Conservation (phyloP, 2,329 filamentous ascomycete genomes). For the Lachnellula occidentalis region DNA sequence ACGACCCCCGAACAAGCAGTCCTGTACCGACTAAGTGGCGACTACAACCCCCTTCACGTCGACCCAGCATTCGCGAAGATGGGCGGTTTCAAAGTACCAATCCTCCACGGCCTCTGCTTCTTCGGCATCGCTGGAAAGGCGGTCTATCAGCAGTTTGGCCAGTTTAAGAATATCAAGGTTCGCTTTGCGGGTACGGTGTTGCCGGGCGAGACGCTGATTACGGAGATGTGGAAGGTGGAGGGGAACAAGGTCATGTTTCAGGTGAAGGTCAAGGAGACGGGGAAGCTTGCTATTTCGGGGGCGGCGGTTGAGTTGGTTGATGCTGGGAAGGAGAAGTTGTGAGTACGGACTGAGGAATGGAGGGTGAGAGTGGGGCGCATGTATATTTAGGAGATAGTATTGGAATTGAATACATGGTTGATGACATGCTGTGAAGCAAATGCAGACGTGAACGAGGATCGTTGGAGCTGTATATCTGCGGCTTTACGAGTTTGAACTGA, state of each 20-base stretch:
- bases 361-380: neutral
- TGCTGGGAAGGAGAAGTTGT: conserved; percentile 18
- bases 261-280: conserved; percentile 85
- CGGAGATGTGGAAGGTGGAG: conserved; percentile 86
- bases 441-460: too few relatives aligned
- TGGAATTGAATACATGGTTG: neutral
- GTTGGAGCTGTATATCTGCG: too few relatives aligned
- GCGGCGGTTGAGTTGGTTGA: conserved; percentile 69
- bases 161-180: conserved; percentile 88
- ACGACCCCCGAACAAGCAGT: conserved; percentile 90
- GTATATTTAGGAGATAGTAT: neutral
- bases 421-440: neutral
- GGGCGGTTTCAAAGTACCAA: conserved; percentile 89
- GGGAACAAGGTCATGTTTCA: conserved; percentile 76
- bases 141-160: conserved; percentile 75
- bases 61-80: conserved; percentile 92
- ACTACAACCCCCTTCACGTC: conserved; percentile 94
- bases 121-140: conserved; percentile 91
- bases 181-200: conserved; percentile 81
- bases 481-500: too few relatives aligned
- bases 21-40: conserved; percentile 86
- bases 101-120: conserved; percentile 93
- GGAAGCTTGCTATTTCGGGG: conserved; percentile 78
- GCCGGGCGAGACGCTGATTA: conserved; percentile 83
- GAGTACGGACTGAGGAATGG: neutral